These are phyloP conservation scores for Scheffersomyces segobiensis DNA, from an alignment of 1,139 yeast genomes.

Conservation along the genomic window DNA sequence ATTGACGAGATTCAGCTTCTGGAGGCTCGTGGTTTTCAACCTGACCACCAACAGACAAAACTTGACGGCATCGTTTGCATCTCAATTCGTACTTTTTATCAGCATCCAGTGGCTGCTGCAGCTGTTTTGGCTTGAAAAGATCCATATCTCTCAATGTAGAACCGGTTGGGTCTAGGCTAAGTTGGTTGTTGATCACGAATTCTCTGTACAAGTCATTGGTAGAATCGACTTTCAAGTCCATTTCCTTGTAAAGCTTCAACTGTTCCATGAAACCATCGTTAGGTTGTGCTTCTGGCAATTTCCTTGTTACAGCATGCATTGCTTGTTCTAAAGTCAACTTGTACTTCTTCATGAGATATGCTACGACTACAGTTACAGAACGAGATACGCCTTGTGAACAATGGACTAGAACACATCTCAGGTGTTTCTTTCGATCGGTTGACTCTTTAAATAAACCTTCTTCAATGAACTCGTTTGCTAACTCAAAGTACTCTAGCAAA, in stretches of 20 bases:
- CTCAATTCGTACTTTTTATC: constrained; percentile 43
- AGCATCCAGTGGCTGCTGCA: constrained; percentile 13
- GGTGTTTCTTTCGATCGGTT: constrained; percentile 37
- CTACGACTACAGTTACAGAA: constrained; percentile 69
- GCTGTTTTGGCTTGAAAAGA: constrained; percentile 3
- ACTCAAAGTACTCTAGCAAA: constrained; percentile 59
- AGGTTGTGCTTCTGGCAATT: constrained; percentile 63
- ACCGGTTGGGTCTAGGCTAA: constrained; percentile 32
- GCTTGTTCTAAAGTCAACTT: constrained; percentile 61
- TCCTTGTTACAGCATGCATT: constrained; percentile 67
- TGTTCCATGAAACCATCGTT: constrained; percentile 78
- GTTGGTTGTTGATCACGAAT: constrained; percentile 25
- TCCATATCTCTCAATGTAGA: constrained; percentile 8
- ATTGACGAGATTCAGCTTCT: constrained; percentile 57
- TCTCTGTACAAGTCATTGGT: constrained; percentile 25
- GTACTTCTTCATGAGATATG: constrained; percentile 78
- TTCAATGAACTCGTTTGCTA: constrained; percentile 67
- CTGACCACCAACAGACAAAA: constrained; percentile 48
- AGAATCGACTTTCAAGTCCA: constrained; percentile 29
- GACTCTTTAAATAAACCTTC: constrained; percentile 51
- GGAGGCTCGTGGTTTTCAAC: constrained; percentile 66
- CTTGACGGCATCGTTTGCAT: constrained; percentile 69
- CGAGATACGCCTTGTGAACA: constrained; percentile 91
- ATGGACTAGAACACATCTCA: constrained; percentile 55
- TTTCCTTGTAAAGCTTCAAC: constrained; percentile 54